A percentile compares a stretch with the other conserved stretches of the same genome.
Conservation (phyloP, 2,329 filamentous ascomycete species). For the Leptographium wingfieldii region DNA sequence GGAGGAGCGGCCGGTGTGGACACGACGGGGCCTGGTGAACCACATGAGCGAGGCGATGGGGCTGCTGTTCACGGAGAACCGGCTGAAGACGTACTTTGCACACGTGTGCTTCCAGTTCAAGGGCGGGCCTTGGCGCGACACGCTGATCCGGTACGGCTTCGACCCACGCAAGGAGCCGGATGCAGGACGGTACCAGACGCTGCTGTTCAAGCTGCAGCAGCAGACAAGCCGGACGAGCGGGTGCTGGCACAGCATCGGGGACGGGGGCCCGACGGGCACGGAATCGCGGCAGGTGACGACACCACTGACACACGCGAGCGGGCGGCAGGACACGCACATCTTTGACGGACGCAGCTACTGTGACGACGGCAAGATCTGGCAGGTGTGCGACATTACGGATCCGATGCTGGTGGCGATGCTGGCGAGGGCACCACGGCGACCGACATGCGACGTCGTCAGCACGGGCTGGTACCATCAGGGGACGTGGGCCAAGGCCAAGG, state of each 20-base stretch:
- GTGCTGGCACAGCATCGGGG: constrained; percentile 16
- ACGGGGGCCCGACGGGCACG: neutral
- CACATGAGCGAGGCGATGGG: constrained; percentile 37
- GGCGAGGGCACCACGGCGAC: constrained; percentile 45
- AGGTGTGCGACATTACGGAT: constrained; percentile 84
- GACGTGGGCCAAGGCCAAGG: constrained; percentile 69
- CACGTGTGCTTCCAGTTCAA: constrained; percentile 88
- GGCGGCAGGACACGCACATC: constrained; percentile 47
- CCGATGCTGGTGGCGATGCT: constrained; percentile 58
- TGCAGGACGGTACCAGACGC: constrained; percentile 74
- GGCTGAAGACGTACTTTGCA: constrained; percentile 63
- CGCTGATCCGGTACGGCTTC: constrained; percentile 71
- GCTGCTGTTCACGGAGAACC: constrained; percentile 28
- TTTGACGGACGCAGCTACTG: constrained; percentile 70
- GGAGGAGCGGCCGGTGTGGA: constrained; percentile 70
- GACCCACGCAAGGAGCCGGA: constrained; percentile 70
- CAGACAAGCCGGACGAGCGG: constrained; percentile 32
- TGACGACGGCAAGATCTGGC: constrained; percentile 81
- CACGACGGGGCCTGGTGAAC: constrained; percentile 69
- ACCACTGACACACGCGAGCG: constrained; percentile 7
- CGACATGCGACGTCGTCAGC: constrained; percentile 42
- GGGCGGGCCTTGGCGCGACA: constrained; percentile 83
- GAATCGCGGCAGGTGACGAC: neutral
- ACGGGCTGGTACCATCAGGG: constrained; percentile 82
- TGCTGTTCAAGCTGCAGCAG: constrained; percentile 66